Percentiles rank a stretch among this genome's conserved stretches.
Evolutionary conservation across 768 basidiomycete genomes (phyloP).

Genomic region (Amanita pseudoporphyria): DNA sequence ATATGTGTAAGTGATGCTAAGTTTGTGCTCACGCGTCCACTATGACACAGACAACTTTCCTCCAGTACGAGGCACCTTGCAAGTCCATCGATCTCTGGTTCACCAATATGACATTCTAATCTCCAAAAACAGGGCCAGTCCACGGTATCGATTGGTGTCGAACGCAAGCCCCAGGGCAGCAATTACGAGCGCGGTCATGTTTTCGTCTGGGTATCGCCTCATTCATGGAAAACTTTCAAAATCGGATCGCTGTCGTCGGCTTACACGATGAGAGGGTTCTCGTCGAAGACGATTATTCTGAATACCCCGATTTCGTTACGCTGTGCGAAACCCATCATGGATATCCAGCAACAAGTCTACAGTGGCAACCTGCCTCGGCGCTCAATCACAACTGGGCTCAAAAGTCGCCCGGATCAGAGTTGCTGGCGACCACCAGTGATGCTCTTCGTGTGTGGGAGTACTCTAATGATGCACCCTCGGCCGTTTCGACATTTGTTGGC

Average conservation of each 20-base stretch:
- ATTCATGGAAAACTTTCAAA: conserved; percentile 75
- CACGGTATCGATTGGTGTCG: conserved; percentile 88
- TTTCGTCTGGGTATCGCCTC: conserved; percentile 85
- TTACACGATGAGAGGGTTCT: conserved; percentile 83
- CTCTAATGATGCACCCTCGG: conserved; percentile 48
- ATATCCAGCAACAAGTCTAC: conserved; percentile 88
- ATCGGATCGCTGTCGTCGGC: conserved; percentile 71
- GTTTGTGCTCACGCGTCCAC: conserved; percentile 8
- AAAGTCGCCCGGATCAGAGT: conserved; percentile 59
- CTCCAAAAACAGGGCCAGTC: conserved; percentile 64
- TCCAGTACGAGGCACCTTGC: conserved; percentile 86
- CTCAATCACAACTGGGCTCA: conserved; percentile 57
- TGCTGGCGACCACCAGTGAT: conserved; percentile 92
- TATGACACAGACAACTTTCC: conserved; percentile 63
- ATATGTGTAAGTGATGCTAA: conserved; percentile 42
- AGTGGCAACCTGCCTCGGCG: conserved; percentile 82
- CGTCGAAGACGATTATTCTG: conserved; percentile 73
- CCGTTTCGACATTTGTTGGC: conserved; percentile 61
- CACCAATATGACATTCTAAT: not conserved
- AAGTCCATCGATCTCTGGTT: conserved; percentile 23
- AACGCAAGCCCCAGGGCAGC: conserved; percentile 63
- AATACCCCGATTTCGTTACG: conserved; percentile 81
- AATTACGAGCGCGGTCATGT: conserved; percentile 60
- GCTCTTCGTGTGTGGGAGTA: conserved; percentile 91
- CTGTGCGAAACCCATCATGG: conserved; percentile 79